Evolutionary conservation across 116 monocot species (phyloP), one percentile per base, ranked within the genome.

Genomic region (Dioscorea cayenensis): DNA sequence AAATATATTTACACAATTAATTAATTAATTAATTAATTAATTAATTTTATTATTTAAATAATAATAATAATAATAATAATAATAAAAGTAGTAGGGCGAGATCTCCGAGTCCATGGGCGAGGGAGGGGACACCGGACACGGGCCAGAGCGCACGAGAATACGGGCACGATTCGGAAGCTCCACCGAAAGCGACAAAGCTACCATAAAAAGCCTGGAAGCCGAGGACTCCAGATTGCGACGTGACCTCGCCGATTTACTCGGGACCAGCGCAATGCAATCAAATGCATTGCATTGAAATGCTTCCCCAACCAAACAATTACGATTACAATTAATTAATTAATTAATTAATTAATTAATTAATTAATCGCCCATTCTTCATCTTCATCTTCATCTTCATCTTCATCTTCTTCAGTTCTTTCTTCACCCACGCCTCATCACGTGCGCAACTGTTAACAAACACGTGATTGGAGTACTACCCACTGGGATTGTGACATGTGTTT

Each of bases 111-210:
- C n/a, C n/a, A 16, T 16, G 1, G 55, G 55, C 55, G 55, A 55
- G 19, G 51, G 7, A 14, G 14, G 51, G 51, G 19, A n/a, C 55
- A 55, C 19, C 19, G 55, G 3, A 5, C 16, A 55, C 19, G n/a
- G n/a, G n/a, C 25, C 25, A 25, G 25, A 25, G 25, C 25, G 25
- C 25, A 25, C 25, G 55, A 55, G n/a, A 55, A 16, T 55, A 55
- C 55, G 55, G 55, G 55, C 55, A 10, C 43, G 55, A 55, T 55
- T 55, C 55, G 16, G 43, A 55, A 55, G 17, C 55, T 11, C 14
- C 55, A 55, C 55, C 55, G 55, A 55, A 55, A 55, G 55, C 55
- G 55, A 55, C 55, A 55, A 55, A 55, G 55, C 18, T 55, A n/a
- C 55, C 55, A 55, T n/a, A 55, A 55, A 55, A 55, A 55, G 55